phyloP scores from a whole-genome alignment of 169 alveolate species.

The Cystoisospora suis region DNA sequence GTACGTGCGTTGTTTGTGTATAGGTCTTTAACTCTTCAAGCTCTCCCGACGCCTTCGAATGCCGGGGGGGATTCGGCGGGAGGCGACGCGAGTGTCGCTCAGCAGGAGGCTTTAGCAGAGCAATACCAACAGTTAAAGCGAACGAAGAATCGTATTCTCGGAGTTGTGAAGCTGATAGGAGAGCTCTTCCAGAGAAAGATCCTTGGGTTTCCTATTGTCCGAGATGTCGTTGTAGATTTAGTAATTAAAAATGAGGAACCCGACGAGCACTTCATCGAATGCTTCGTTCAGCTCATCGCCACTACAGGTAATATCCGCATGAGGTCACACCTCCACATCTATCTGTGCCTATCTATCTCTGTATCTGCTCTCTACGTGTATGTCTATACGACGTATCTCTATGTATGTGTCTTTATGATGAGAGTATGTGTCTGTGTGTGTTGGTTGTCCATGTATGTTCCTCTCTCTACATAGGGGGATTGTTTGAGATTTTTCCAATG shows the following conservation, averaged over 20 bases:
- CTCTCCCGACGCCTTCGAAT: too few relatives aligned
- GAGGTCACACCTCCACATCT: too few relatives aligned
- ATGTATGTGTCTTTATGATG: too few relatives aligned
- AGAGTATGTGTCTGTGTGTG: too few relatives aligned
- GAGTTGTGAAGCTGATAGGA: conserved; percentile 89
- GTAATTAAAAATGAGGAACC: conserved; percentile 87
- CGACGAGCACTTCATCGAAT: conserved; percentile 89
- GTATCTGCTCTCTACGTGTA: too few relatives aligned
- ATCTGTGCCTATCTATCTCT: background rate
- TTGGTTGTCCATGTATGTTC: too few relatives aligned
- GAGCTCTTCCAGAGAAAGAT: conserved; percentile 88
- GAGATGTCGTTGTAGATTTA: conserved; percentile 86
- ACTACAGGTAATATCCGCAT: conserved; percentile 87
- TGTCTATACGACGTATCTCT: too few relatives aligned
- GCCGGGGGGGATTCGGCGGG: conserved; percentile 71
- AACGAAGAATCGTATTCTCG: conserved; percentile 83
- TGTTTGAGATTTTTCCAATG: too few relatives aligned
- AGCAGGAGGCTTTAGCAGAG: conserved; percentile 63
- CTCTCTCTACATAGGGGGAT: too few relatives aligned
- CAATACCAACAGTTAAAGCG: conserved; percentile 69
- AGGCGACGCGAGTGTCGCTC: conserved; percentile 68
- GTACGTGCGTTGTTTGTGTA: too few relatives aligned
- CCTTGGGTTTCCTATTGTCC: conserved; percentile 85
- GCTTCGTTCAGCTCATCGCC: conserved; percentile 86
- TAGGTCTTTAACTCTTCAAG: too few relatives aligned